Base-by-base conservation (phyloP, 2,329 filamentous ascomycete species). In the Samsoniella hepiali region DNA sequence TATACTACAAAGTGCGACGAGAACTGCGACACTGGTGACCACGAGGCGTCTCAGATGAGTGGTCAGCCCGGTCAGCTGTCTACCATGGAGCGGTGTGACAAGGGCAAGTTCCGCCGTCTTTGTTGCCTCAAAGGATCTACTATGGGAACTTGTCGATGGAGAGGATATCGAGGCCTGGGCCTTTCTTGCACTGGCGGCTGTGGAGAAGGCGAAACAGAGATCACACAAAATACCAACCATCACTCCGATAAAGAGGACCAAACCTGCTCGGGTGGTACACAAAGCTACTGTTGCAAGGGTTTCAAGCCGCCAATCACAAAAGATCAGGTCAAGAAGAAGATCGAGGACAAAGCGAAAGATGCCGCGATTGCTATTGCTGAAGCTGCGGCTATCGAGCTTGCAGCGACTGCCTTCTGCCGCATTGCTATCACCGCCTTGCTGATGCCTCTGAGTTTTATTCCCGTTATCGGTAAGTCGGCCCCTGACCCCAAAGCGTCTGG, bases 331-430 rank as follows among this genome's bases (percentile, higher is more conserved):
- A 61, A 63, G 11, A 62, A 69, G 6, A 62, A 69, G 9, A 66
- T 66, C 13, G 63, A 65, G 47, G 69, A 74, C 47, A 66, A 64
- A 27, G 72, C 69, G 10, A 70, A 70, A 34, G 69, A 64, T 29
- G 68, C 67, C 0, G 72, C 72, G 9, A 66, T 70, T 40, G 66
- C 66, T 9, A 67, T 66, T 0, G 73, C 72, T 1, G 71, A 72
- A 53, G 62, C 72, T 9, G 66, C 67, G 15, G 73, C 73, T 5
- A 63, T 75, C 0, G 74, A 75, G 47, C 62, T 75, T 44, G 74
- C 74, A 13, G 73, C 74, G 1, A 76, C 73, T 53, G 72, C 69
- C 1, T 75, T 76, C 57, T 76, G 73, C 64, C 57, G 73, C 17
- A 59, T 75, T 32, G 73, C 73, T 3, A 69, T 76, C 8, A 70